These are phyloP conservation scores for Xerocomus amazonicus DNA, from an alignment of 1,284 basidiomycete genomes.

Conservation along the genomic window DNA sequence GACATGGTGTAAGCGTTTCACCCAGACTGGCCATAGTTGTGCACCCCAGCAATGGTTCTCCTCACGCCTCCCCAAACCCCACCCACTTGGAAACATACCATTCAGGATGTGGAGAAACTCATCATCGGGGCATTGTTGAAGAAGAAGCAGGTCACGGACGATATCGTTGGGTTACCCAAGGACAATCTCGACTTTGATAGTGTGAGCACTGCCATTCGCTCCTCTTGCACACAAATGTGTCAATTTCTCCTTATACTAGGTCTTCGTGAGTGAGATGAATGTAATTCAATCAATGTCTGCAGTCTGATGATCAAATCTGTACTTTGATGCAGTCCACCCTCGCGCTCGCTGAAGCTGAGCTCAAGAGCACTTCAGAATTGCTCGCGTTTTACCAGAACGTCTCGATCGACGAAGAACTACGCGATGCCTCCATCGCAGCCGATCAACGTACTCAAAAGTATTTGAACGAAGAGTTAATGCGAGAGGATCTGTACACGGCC, in stretches of 20 bases:
- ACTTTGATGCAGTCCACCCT: constrained; percentile 29
- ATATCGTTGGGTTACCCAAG: constrained; percentile 56
- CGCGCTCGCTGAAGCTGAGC: constrained; percentile 50
- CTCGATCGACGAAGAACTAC: constrained; percentile 62
- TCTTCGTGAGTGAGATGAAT: constrained; percentile 52
- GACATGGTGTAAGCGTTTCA: no score
- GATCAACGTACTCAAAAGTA: constrained; percentile 65
- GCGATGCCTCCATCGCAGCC: constrained; percentile 70
- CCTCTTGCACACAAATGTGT: no score
- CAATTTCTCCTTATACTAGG: constrained; percentile 36
- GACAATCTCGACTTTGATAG: constrained; percentile 57
- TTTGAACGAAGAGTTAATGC: constrained; percentile 67
- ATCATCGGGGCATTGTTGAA: constrained; percentile 59
- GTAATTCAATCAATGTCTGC: neutral
- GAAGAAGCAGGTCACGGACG: constrained; percentile 55
- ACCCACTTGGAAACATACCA: constrained; percentile 66
- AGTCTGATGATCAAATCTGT: no score
- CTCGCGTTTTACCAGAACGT: constrained; percentile 79
- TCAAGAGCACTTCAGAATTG: constrained; percentile 52
- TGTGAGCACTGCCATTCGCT: constrained; percentile 37
- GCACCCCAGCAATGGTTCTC: constrained; percentile 26
- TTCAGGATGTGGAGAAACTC: constrained; percentile 54
- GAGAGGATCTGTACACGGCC: constrained; percentile 71
- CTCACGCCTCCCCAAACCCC: constrained; percentile 65
- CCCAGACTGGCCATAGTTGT: no score